Conservation (phyloP, 495 filamentous ascomycete genomes). For the Aspergillus homomorphus region DNA sequence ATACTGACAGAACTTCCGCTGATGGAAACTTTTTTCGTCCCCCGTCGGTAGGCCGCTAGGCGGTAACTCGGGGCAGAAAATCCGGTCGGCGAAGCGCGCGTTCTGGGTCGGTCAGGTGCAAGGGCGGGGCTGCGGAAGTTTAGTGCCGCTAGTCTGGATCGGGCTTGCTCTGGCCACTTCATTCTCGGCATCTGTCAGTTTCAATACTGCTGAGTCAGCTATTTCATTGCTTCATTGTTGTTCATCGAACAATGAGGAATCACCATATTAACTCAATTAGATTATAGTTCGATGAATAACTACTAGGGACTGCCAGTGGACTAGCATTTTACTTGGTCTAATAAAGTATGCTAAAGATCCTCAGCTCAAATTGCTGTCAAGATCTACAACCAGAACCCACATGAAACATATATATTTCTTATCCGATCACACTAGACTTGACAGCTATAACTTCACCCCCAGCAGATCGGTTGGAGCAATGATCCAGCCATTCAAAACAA, state of each 20-base stretch:
- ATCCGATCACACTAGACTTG: conserved; percentile 13
- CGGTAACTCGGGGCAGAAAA: conserved; percentile 4
- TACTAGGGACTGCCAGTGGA: too few relatives aligned
- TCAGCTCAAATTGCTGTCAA: too few relatives aligned
- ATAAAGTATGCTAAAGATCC: too few relatives aligned
- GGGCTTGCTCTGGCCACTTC: not conserved
- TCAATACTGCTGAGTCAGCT: not conserved
- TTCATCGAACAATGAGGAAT: too few relatives aligned
- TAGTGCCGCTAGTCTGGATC: conserved; percentile 3
- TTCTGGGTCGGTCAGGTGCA: not conserved
- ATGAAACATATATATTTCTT: conserved; percentile 21
- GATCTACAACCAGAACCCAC: too few relatives aligned
- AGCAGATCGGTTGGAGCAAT: conserved; percentile 10
- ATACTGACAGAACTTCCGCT: not conserved
- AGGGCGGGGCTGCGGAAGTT: conserved; percentile 12
- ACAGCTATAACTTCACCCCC: conserved; percentile 3
- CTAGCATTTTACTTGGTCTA: too few relatives aligned
- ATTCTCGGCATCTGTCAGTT: not conserved
- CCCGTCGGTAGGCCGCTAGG: not conserved
- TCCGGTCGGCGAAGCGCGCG: conserved; percentile 11
- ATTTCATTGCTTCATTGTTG: too few relatives aligned
- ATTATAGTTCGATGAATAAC: too few relatives aligned
- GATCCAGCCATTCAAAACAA: conserved; percentile 3
- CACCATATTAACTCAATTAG: too few relatives aligned
- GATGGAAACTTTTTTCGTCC: not conserved